A percentile compares a stretch with the other conserved stretches of the same genome.
These are phyloP conservation scores for Neonectria coccinea DNA, from an alignment of 2,329 filamentous ascomycete genomes.

Conservation along the genomic window DNA sequence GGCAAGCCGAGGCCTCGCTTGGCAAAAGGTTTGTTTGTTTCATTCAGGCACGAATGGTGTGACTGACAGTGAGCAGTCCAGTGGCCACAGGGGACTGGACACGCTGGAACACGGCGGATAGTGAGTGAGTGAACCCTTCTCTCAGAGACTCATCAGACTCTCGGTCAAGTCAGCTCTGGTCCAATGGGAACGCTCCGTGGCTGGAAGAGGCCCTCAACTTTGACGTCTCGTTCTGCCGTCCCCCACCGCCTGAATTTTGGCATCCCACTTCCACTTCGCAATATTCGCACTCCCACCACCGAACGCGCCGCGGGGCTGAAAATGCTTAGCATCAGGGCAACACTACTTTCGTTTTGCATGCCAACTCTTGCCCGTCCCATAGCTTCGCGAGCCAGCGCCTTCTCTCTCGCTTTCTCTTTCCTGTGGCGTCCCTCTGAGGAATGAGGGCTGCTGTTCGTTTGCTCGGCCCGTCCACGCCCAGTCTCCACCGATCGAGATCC, in stretches of 20 bases:
- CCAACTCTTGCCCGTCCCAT: neutral
- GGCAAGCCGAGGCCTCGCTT: slow-evolving; percentile 40
- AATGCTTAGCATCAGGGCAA: slow-evolving; percentile 10
- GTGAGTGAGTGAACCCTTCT: no score
- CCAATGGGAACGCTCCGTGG: neutral
- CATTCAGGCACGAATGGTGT: no score
- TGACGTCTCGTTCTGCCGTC: slow-evolving; percentile 43
- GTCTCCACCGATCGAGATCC: slow-evolving; percentile 37
- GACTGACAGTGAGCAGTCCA: neutral
- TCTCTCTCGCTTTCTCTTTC: slow-evolving; percentile 19
- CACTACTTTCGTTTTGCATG: slow-evolving; percentile 9
- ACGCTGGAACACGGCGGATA: neutral
- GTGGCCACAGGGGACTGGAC: neutral
- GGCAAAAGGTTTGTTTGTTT: neutral
- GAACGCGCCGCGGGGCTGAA: neutral
- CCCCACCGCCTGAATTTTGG: slow-evolving; percentile 46
- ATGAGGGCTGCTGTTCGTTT: slow-evolving; percentile 45
- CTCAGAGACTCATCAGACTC: neutral
- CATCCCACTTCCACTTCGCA: slow-evolving; percentile 33
- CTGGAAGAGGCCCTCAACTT: neutral
- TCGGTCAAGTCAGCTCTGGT: neutral
- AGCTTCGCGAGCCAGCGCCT: neutral
- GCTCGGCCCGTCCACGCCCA: slow-evolving; percentile 39
- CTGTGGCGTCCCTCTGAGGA: slow-evolving; percentile 32
- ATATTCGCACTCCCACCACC: slow-evolving; percentile 26